Evolutionary conservation across 192 early-diverging fungal genomes (phyloP), one percentile per base, ranked within the genome.

Genomic region (Lobosporangium transversale): DNA sequence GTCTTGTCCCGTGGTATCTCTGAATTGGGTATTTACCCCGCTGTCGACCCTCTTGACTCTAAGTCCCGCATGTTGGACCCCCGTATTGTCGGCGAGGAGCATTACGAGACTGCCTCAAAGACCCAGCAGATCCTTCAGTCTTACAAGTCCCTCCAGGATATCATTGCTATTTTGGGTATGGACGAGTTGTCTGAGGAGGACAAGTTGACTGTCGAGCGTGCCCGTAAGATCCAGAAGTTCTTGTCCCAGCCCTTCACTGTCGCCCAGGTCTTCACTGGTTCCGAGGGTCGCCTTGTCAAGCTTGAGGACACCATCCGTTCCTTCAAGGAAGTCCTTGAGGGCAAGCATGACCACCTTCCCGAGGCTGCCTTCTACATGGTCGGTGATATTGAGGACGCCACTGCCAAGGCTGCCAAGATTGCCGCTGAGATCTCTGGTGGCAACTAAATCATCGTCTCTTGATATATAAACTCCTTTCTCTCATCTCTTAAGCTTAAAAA

Each of bases 101-200:
- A 98, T 87, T 98, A 98, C 89, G 80, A 90, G 58, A 88, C 94
- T 58, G 96, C 96, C 88, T 95, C 94, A 47, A 89, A 90, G 68
- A 92, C 93, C 57, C 96, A 98, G 85, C 90, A 94, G 87, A 95
- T 96, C 81, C 91, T 98, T 70, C 96, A 98, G 87, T 93, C 92
- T 82, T 98, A 98, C 91, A 98, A 98, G 92, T 96, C 94, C 62
- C 92, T 98, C 63, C 96, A 98, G 85, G 96, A 98, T 89, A 98
- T 98, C 79, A 98, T 98, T 91, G 95, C 96, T 86, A 97, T 98
- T 94, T 85, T 98, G 64, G 94, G 94, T 92, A 98, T 98, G 95
- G 96, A 98, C 83, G 96, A 98, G 89, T 85, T 98, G 84, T 98
- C 96, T 37, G 96, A 98, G 80, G 95, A 98, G 80, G 96, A 98